These are phyloP conservation scores for Penicillium sclerotiorum DNA, from an alignment of 2,329 filamentous ascomycete species.

Conservation along the genomic window DNA sequence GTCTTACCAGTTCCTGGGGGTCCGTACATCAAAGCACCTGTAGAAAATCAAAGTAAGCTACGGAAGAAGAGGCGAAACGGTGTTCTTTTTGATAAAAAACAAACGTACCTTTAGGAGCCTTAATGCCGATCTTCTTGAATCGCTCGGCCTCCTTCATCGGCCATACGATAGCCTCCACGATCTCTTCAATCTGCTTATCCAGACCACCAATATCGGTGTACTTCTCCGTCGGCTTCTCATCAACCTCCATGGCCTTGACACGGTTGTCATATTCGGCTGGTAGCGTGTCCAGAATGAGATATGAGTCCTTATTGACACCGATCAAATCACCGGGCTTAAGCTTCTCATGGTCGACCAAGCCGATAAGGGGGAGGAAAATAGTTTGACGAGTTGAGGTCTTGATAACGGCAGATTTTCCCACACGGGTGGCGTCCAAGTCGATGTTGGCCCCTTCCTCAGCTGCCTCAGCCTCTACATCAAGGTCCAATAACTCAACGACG, in stretches of 20 bases:
- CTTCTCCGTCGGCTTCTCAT: constrained; percentile 99
- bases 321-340: constrained; percentile 96
- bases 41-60: constrained; percentile 10
- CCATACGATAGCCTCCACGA: constrained; percentile 98
- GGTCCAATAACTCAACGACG: constrained; percentile 93
- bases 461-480: constrained; percentile 93
- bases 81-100: background rate
- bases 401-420: constrained; percentile 98
- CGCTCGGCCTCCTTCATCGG: constrained; percentile 99
- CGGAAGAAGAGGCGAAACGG: background rate
- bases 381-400: constrained; percentile 98
- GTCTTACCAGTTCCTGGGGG: constrained; percentile 54
- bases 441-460: constrained; percentile 98
- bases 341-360: constrained; percentile 91
- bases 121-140: constrained; percentile 99
- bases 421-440: constrained; percentile 91
- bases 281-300: constrained; percentile 92
- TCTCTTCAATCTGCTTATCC: constrained; percentile 98
- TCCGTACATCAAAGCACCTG: constrained; percentile 97
- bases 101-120: constrained; percentile 88
- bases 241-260: constrained; percentile 99
- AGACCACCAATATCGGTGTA: constrained; percentile 97
- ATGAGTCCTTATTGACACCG: constrained; percentile 98
- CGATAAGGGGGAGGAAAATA: constrained; percentile 96
- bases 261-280: constrained; percentile 98